Conservation (phyloP, 1,284 basidiomycete species). For the Paramarasmius palmivorus region DNA sequence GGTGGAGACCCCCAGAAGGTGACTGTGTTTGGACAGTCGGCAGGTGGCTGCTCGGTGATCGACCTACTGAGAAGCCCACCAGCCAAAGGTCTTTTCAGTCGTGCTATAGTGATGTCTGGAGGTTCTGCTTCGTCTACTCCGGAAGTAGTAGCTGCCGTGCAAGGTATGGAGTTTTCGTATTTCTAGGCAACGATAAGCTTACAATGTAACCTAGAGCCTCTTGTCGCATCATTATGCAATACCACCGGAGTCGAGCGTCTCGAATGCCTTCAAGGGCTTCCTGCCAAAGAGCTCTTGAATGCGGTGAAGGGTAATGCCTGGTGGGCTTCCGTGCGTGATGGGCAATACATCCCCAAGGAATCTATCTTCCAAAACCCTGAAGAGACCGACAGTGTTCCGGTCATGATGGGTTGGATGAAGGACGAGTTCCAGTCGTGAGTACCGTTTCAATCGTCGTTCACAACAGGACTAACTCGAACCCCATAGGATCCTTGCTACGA, state of each 20-base stretch:
- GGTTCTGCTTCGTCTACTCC: neutral
- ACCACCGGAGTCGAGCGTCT: conserved; percentile 14
- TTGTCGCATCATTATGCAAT: conserved; percentile 12
- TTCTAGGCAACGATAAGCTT: neutral
- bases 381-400: conserved; percentile 20
- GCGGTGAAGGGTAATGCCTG: conserved; percentile 11
- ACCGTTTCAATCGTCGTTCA: neutral
- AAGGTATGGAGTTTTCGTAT: neutral
- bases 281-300: conserved; percentile 17
- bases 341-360: conserved; percentile 15
- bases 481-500: conserved; percentile 14
- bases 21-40: conserved; percentile 10
- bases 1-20: conserved; percentile 13
- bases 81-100: conserved; percentile 3
- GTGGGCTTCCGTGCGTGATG: conserved; percentile 19
- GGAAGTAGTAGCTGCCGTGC: too few species aligned
- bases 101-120: conserved; percentile 1
- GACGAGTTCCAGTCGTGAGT: conserved; percentile 24
- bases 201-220: conserved; percentile 18
- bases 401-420: conserved; percentile 21
- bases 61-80: conserved; percentile 2
- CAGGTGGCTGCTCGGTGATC: conserved; percentile 6
- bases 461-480: neutral
- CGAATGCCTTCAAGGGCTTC: conserved; percentile 17
- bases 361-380: conserved; percentile 15